Percentiles rank a stretch among this genome's conserved stretches.
Conservation (phyloP, 371 early-diverging fungal genomes). For the Chytridiales sp. region DNA sequence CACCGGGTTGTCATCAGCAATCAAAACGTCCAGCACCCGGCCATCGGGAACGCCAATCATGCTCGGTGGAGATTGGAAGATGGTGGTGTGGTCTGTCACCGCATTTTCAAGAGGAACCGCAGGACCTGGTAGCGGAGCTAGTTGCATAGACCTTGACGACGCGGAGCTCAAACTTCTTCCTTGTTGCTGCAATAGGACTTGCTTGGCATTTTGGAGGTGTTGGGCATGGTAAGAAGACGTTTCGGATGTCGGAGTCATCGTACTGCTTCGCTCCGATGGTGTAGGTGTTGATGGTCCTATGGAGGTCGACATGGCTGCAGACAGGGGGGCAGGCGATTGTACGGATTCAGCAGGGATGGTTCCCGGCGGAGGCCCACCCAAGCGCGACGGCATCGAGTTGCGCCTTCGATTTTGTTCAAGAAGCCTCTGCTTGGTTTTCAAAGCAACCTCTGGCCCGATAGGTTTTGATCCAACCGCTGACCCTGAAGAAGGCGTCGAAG, state of each 20-base stretch:
- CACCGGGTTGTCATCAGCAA: constrained; percentile 91
- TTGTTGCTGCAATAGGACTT: constrained; percentile 23
- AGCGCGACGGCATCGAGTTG: constrained; percentile 39
- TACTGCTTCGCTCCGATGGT: background rate
- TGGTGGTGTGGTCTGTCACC: background rate
- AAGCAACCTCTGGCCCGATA: constrained; percentile 15
- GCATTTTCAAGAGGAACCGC: background rate
- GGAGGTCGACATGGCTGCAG: background rate
- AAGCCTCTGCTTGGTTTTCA: constrained; percentile 25
- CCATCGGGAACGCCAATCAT: background rate
- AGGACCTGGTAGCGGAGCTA: too few relatives aligned
- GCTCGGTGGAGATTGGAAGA: background rate
- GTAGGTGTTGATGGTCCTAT: constrained; percentile 2
- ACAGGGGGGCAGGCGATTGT: constrained; percentile 3
- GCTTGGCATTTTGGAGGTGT: constrained; percentile 38
- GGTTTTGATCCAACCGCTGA: too few relatives aligned
- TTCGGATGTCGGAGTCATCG: background rate
- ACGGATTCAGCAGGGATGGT: constrained; percentile 6
- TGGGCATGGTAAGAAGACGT: constrained; percentile 10
- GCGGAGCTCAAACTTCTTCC: constrained; percentile 19
- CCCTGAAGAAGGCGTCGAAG: too few relatives aligned
- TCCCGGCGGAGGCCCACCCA: too few relatives aligned
- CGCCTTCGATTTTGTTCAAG: constrained; percentile 23
- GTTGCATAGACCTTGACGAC: background rate
- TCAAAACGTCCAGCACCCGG: constrained; percentile 51